Conservation (phyloP, 2,329 filamentous ascomycete species). For the Fusarium tupiense region DNA sequence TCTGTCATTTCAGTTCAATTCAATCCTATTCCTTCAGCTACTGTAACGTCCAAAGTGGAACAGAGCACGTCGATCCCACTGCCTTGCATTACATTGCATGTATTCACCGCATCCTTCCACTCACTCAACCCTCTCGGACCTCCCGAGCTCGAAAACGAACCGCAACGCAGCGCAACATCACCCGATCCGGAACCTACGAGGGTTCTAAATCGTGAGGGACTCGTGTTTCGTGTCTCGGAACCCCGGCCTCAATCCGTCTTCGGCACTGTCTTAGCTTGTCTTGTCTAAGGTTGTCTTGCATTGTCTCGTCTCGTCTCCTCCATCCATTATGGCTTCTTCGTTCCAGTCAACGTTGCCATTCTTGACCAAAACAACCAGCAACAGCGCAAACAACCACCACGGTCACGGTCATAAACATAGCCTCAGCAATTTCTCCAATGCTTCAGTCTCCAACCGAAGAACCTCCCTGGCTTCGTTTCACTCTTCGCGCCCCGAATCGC, state of each 20-base stretch:
- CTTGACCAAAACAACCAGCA: conserved; percentile 49
- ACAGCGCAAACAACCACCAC: conserved; percentile 21
- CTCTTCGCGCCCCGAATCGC: conserved; percentile 65
- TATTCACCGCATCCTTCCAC: conserved; percentile 38
- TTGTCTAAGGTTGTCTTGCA: neutral
- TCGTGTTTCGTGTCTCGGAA: conserved; percentile 31
- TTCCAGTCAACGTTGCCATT: conserved; percentile 53
- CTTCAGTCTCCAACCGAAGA: conserved; percentile 49
- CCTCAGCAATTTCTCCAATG: conserved; percentile 49
- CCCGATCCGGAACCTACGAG: conserved; percentile 35
- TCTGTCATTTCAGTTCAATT: neutral
- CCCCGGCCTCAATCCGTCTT: conserved; percentile 21
- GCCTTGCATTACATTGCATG: conserved; percentile 28
- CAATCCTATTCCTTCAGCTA: neutral
- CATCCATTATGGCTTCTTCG: conserved; percentile 41
- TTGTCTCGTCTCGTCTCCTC: conserved; percentile 13
- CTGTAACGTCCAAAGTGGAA: conserved; percentile 32
- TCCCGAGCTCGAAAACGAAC: conserved; percentile 14
- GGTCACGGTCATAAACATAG: conserved; percentile 46
- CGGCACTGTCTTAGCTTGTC: conserved; percentile 11
- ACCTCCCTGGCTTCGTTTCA: conserved; percentile 74
- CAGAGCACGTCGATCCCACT: conserved; percentile 29
- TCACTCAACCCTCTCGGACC: conserved; percentile 27
- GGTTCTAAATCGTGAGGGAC: conserved; percentile 14
- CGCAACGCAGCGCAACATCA: conserved; percentile 22